Base-by-base conservation (phyloP, 495 filamentous ascomycete species). In the Xylaria bambusicola region DNA sequence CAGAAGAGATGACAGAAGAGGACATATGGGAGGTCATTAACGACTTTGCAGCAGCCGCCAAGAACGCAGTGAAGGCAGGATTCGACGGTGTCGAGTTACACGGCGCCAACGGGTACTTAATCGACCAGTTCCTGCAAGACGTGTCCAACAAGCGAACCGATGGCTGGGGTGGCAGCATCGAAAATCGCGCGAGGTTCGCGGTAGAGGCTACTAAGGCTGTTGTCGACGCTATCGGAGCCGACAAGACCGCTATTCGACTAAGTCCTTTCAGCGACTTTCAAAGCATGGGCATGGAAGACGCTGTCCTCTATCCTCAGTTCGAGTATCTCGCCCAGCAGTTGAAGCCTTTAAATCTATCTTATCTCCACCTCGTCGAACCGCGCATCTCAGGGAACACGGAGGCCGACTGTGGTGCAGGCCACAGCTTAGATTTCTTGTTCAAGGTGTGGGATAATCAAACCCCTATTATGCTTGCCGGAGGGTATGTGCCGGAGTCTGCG, bases 251-350 rank as follows among this genome's bases (percentile, higher is more conserved):
- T 2, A 75, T 82, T 20, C 71, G 76, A 2, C 69, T 83, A 8
- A 77, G 72, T 0, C 81, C 80, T 5, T 83, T 80, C 58, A 78
- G 80, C 9, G 56, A 80, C 18, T 85, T 77, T 59, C 80, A 82
- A 73, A 58, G 79, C 79, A 18, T 84, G 80, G 79, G 71, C 70
- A 60, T 60, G 57, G 15, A 46, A 36, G 77, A 89, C 40, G n/a
- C n/a, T n/a, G n/a, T n/a, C n/a, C 82, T 83, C 9, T 61, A 77
- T n/a, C 80, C 81, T 8, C 83, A 88, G 60, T 90, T 86, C 65
- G 71, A 65, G 17, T 64, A 75, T 61, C 66, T 84, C n/a, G 80
- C 76, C 49, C 56, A 68, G 58, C 63, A 77, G 63, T 58, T 83
- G 58, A 83, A 83, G 68, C 70, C 78, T 45, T 69, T 75, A 1